Percentiles rank a stretch among this genome's conserved stretches.
These are phyloP conservation scores for Rhizopogon vesiculosus DNA, from an alignment of 768 basidiomycete genomes.

Conservation along the genomic window DNA sequence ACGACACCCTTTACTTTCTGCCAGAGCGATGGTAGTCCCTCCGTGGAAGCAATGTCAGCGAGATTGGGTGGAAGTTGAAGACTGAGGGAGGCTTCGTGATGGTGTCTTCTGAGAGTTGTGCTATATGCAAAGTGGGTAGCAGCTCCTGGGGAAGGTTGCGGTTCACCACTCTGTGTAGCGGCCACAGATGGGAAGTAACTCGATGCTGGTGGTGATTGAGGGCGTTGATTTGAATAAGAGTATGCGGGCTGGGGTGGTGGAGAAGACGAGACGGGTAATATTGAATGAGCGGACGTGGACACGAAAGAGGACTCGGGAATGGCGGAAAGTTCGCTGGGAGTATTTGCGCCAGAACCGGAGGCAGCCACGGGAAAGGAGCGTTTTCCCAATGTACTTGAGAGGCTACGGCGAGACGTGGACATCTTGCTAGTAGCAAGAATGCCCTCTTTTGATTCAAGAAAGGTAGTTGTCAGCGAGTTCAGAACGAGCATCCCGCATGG, in stretches of 20 bases:
- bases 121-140: conserved; percentile 78
- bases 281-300: conserved; percentile 21
- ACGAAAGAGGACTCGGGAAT: conserved; percentile 10
- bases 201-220: conserved; percentile 72
- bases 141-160: conserved; percentile 60
- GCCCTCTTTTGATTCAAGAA: too few species aligned
- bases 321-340: conserved; percentile 12
- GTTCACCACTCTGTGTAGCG: conserved; percentile 40
- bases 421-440: conserved; percentile 6
- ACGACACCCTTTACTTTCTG: conserved; percentile 32
- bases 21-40: conserved; percentile 42
- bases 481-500: too few species aligned
- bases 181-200: conserved; percentile 68
- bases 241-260: conserved; percentile 4
- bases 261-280: conserved; percentile 8
- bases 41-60: conserved; percentile 27
- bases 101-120: conserved; percentile 71
- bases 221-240: conserved; percentile 19
- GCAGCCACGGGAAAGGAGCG: conserved; percentile 10
- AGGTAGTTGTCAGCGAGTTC: too few species aligned
- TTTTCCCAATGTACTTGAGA: conserved; percentile 11
- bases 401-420: conserved; percentile 24
- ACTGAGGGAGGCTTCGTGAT: conserved; percentile 39
- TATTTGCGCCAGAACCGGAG: conserved; percentile 3
- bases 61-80: conserved; percentile 44